Conservation (phyloP, 306 rosid genomes). For the Glycyrrhiza uralensis region DNA sequence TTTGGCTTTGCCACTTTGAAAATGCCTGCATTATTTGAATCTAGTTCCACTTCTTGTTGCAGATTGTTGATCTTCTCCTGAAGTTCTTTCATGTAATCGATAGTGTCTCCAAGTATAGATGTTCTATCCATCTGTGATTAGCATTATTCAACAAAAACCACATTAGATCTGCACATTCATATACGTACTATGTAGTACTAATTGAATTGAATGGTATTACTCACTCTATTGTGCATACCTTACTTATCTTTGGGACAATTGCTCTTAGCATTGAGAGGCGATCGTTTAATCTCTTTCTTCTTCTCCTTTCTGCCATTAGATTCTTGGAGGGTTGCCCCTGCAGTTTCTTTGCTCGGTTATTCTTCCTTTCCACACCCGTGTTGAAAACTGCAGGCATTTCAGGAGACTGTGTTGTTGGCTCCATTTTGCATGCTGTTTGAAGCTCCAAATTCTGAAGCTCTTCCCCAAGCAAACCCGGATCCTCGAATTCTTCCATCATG, state of each 20-base stretch:
- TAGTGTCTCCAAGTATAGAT: constrained; percentile 92
- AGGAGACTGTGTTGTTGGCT: constrained; percentile 56
- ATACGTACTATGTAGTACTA: too few species aligned
- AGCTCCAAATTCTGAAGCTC: constrained; percentile 58
- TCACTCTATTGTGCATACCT: too few species aligned
- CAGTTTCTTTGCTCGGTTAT: constrained; percentile 54
- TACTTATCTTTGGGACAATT: constrained; percentile 94
- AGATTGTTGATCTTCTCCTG: constrained; percentile 65
- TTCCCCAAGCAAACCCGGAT: constrained; percentile 47
- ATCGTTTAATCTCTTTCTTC: constrained; percentile 84
- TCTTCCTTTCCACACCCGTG: constrained; percentile 46
- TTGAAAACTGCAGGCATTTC: constrained; percentile 52
- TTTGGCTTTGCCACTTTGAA: constrained; percentile 60
- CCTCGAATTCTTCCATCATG: constrained; percentile 52
- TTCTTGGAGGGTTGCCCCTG: constrained; percentile 96
- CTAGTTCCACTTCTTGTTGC: constrained; percentile 49
- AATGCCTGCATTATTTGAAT: constrained; percentile 44
- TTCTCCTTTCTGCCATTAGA: constrained; percentile 90
- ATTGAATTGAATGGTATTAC: too few species aligned
- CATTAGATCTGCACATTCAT: constrained; percentile 20
- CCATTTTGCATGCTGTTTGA: constrained; percentile 59
- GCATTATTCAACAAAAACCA: neutral
- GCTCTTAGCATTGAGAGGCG: constrained; percentile 95
- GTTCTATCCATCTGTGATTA: constrained; percentile 84
- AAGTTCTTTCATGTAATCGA: constrained; percentile 92